These are phyloP conservation scores for Arxiozyma bovina DNA, from an alignment of 1,139 yeast species.

Conservation along the genomic window DNA sequence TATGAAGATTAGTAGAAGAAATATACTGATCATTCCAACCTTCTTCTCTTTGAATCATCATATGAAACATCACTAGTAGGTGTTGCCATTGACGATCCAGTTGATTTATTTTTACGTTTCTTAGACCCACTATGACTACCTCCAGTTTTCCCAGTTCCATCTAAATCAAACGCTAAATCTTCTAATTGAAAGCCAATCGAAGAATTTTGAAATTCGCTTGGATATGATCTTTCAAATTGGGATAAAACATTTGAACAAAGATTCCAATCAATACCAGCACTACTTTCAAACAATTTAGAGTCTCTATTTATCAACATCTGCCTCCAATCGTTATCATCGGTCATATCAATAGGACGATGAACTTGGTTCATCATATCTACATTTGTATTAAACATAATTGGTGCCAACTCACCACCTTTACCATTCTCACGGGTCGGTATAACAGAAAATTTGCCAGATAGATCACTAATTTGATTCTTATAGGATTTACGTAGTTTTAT, in stretches of 20 bases:
- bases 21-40: constrained; percentile 20
- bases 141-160: constrained; percentile 25
- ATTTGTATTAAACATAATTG: constrained; percentile 29
- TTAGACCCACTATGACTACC: constrained; percentile 12
- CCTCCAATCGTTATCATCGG: constrained; percentile 22
- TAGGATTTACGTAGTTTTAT: constrained; percentile 87
- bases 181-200: constrained; percentile 27
- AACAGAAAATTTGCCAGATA: constrained; percentile 68
- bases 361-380: constrained; percentile 29
- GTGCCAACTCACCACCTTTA: constrained; percentile 32
- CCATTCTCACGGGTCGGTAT: constrained; percentile 40
- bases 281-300: constrained; percentile 20
- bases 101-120: constrained; percentile 27
- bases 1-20: not conserved
- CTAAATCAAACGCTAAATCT: constrained; percentile 32
- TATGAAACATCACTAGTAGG: constrained; percentile 29
- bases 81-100: constrained; percentile 29
- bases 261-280: constrained; percentile 26
- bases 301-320: constrained; percentile 25
- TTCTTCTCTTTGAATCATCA: constrained; percentile 29
- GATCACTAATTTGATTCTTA: constrained; percentile 79
- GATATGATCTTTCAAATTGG: constrained; percentile 29
- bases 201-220: constrained; percentile 27
- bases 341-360: constrained; percentile 19
- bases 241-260: constrained; percentile 26